Conservation (phyloP, 31 red algal genomes). For the Odonthalia washingtoniensis region DNA sequence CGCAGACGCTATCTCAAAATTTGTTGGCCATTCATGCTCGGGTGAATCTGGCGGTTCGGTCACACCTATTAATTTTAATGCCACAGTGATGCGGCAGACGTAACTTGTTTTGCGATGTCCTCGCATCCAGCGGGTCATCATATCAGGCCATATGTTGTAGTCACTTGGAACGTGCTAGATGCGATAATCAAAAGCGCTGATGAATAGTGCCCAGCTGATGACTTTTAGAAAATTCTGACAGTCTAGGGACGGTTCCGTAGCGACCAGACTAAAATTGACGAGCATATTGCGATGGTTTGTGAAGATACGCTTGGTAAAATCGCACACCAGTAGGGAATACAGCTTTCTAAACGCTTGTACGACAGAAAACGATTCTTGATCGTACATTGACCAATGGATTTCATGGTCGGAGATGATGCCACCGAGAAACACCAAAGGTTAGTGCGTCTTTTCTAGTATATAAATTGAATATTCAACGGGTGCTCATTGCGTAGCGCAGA, state of each 20-base stretch:
- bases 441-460: neutral
- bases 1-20: slow-evolving; percentile 1
- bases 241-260: slow-evolving; percentile 20
- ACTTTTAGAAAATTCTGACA: slow-evolving; percentile 28
- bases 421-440: slow-evolving; percentile 18
- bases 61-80: neutral
- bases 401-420: neutral
- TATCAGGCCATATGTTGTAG: too few species aligned
- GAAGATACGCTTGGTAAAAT: slow-evolving; percentile 28
- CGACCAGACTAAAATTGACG: slow-evolving; percentile 25
- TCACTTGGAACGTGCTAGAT: slow-evolving; percentile 21
- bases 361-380: neutral
- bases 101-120: slow-evolving; percentile 1
- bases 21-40: slow-evolving; percentile 39
- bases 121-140: too few species aligned
- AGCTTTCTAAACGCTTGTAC: slow-evolving; percentile 50
- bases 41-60: slow-evolving; percentile 9
- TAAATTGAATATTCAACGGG: neutral
- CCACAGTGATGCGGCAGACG: slow-evolving; percentile 21
- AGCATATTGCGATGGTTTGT: slow-evolving; percentile 35
- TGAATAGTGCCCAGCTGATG: slow-evolving; percentile 31
- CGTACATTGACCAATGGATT: slow-evolving; percentile 14
- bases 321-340: slow-evolving; percentile 17
- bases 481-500: neutral
- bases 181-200: slow-evolving; percentile 25